These are phyloP conservation scores for Coelastrella sp. DNA, from an alignment of 139 green algal genomes.

Conservation along the genomic window DNA sequence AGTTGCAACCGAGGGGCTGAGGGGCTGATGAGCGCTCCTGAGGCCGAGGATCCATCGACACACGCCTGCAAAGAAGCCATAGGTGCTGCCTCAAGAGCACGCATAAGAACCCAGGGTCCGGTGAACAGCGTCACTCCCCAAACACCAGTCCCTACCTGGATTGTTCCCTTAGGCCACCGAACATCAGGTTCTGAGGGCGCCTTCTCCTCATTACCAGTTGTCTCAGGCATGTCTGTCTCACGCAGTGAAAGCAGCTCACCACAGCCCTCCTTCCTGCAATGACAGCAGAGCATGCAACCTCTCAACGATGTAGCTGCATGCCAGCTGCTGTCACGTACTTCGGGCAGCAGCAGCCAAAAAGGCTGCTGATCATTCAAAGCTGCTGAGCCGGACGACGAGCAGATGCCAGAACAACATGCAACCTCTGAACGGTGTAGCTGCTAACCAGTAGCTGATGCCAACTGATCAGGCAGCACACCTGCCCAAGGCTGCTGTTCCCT, in stretches of 20 bases:
- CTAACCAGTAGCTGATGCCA: background rate
- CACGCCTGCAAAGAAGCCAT: no score
- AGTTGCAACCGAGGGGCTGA: no score
- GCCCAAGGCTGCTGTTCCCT: no score
- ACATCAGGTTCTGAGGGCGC: background rate
- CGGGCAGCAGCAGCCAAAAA: no score
- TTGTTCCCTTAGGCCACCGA: conserved; percentile 43
- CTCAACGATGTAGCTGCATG: background rate
- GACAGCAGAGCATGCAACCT: background rate
- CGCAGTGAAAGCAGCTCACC: conserved; percentile 83
- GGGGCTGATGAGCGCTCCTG: no score
- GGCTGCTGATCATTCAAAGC: no score
- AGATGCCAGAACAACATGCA: background rate
- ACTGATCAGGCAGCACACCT: background rate
- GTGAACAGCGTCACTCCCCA: no score
- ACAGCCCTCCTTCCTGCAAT: conserved; percentile 71
- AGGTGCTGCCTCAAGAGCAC: no score
- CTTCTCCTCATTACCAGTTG: conserved; percentile 31
- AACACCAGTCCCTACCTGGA: conserved; percentile 46
- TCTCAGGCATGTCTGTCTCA: conserved; percentile 63
- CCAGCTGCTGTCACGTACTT: background rate
- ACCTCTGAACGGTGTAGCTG: background rate
- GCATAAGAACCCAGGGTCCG: no score
- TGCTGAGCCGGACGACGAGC: no score
- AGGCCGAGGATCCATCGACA: background rate